Evolutionary conservation across 345 rosid genomes (phyloP).

Genomic region (Gossypium longicalyx): DNA sequence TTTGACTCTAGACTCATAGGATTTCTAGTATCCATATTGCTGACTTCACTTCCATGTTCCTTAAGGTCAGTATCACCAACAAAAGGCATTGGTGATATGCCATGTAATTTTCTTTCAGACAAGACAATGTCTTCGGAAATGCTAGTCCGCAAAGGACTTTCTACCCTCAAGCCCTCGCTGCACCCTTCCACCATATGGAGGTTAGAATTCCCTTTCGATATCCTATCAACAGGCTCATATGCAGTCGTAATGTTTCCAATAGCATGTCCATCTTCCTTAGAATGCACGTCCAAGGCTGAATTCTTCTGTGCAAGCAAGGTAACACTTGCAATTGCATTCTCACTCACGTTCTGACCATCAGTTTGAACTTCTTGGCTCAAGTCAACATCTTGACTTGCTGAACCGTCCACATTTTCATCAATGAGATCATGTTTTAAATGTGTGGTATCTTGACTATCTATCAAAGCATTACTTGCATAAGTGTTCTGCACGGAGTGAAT

Average conservation of each 20-base stretch:
- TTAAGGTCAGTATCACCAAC: conserved; percentile 15
- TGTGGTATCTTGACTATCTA: conserved; percentile 28
- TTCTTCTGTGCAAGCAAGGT: conserved; percentile 19
- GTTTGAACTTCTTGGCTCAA: conserved; percentile 19
- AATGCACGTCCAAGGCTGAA: conserved; percentile 22
- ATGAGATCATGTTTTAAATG: conserved; percentile 22
- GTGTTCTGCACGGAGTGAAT: conserved; percentile 20
- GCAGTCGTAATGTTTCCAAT: conserved; percentile 15
- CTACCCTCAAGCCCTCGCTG: conserved; percentile 20
- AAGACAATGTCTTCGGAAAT: conserved; percentile 23
- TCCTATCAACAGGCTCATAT: conserved; percentile 27
- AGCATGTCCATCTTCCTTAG: conserved; percentile 26
- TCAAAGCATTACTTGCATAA: conserved; percentile 22
- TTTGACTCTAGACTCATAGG: conserved; percentile 19
- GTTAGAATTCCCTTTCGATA: conserved; percentile 29
- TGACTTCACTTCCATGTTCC: conserved; percentile 25
- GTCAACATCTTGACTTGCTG: conserved; percentile 20
- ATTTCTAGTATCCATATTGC: conserved; percentile 16
- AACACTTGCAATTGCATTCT: conserved; percentile 20
- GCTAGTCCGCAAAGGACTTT: conserved; percentile 16
- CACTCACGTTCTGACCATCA: conserved; percentile 24
- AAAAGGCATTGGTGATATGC: conserved; percentile 17
- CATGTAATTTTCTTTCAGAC: conserved; percentile 13
- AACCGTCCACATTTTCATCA: conserved; percentile 20
- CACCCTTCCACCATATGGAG: conserved; percentile 33